Evolutionary conservation across 257 asterid genomes (phyloP).

Genomic region (Jasminum sambac): DNA sequence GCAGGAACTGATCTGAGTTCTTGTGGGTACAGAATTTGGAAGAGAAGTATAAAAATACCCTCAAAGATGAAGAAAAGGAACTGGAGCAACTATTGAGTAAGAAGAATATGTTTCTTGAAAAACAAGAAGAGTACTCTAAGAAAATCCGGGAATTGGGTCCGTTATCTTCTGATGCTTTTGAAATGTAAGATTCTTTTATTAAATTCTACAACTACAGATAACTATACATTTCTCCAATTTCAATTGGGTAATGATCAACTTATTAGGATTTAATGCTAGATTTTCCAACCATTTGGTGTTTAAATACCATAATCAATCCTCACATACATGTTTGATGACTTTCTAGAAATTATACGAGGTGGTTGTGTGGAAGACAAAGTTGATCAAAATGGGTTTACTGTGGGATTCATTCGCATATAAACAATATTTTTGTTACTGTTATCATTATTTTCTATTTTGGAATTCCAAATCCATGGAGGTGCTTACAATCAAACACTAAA

Average conservation of each 20-base stretch:
- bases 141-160: constrained; percentile 97
- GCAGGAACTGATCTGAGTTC: constrained; percentile 26
- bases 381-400: background rate
- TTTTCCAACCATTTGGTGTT: constrained; percentile 5
- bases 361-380: background rate
- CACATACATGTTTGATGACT: background rate
- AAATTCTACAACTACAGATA: constrained; percentile 21
- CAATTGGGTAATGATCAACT: constrained; percentile 10
- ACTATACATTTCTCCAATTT: constrained; percentile 18
- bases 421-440: background rate
- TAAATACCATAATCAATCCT: background rate
- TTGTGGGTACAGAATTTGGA: constrained; percentile 57
- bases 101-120: constrained; percentile 72
- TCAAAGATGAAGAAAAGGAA: constrained; percentile 94
- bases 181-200: constrained; percentile 59
- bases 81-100: constrained; percentile 79
- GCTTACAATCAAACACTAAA: background rate
- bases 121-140: constrained; percentile 94
- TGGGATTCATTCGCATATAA: background rate
- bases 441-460: no score
- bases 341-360: background rate
- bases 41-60: constrained; percentile 70
- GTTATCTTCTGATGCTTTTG: constrained; percentile 95
- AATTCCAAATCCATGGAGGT: constrained; percentile 4
- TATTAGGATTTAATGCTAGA: background rate